These are phyloP conservation scores for Raffaelea ambrosiae DNA, from an alignment of 2,329 filamentous ascomycete genomes.

Conservation along the genomic window DNA sequence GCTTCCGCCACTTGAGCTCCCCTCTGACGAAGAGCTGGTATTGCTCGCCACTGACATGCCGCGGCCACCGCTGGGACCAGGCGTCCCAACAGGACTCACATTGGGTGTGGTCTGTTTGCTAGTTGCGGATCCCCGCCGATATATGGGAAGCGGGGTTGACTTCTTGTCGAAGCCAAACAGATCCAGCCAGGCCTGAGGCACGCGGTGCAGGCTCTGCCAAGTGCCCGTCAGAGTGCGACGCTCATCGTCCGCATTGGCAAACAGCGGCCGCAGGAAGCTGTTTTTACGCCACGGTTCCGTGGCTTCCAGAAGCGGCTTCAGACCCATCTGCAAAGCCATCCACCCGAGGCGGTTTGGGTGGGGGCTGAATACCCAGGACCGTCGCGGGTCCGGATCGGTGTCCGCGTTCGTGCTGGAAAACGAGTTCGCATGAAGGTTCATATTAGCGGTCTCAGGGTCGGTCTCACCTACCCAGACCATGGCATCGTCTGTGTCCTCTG, in stretches of 20 bases:
- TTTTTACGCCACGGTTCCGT: constrained; percentile 10
- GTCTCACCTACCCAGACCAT: constrained; percentile 2
- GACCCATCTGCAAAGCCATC: constrained; percentile 14
- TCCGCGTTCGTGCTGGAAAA: constrained; percentile 1
- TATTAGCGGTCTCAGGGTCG: no score
- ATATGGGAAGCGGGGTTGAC: background rate
- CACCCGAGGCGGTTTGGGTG: constrained; percentile 13
- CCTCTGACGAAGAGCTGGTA: no score
- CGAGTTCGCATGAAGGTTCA: no score
- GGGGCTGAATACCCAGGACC: constrained; percentile 16
- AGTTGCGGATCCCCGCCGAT: background rate
- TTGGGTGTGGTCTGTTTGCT: no score
- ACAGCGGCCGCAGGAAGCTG: constrained; percentile 10
- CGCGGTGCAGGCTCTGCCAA: constrained; percentile 11
- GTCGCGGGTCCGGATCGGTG: constrained; percentile 9
- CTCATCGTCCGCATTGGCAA: constrained; percentile 13
- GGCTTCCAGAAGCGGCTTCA: constrained; percentile 13
- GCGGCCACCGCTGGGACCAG: no score
- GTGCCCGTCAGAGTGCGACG: constrained; percentile 10
- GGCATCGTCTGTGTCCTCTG: constrained; percentile 8
- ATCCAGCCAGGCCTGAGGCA: constrained; percentile 13
- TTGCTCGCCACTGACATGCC: no score
- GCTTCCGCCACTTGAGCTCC: no score
- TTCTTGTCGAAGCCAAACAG: constrained; percentile 11
- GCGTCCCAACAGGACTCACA: no score